A percentile compares a stretch with the other conserved stretches of the same genome.
Conservation (phyloP, 2,329 filamentous ascomycete genomes). For the Hymenoscyphus scutula region DNA sequence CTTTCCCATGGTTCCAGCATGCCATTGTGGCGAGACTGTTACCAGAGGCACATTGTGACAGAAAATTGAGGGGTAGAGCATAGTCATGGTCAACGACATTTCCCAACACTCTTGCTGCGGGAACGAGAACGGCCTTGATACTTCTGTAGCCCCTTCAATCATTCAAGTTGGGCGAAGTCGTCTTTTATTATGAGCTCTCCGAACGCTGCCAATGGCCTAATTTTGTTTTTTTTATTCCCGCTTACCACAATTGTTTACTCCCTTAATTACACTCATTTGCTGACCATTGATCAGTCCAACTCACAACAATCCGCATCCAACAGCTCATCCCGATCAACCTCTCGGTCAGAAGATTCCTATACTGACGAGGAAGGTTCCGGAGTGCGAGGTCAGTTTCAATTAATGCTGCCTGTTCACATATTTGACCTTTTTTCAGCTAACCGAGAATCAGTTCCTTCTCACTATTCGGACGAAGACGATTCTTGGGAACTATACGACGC, state of each 20-base stretch:
- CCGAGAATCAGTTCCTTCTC: constrained; percentile 25
- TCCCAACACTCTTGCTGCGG: not conserved
- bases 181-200: not conserved
- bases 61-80: not conserved
- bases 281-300: not conserved
- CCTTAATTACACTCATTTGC: not conserved
- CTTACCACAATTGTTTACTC: not conserved
- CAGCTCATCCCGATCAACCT: constrained; percentile 30
- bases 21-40: not conserved
- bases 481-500: constrained; percentile 40
- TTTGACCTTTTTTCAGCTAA: not conserved
- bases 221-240: not conserved
- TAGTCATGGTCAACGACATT: not conserved
- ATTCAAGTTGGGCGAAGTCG: not conserved
- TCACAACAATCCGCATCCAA: constrained; percentile 24
- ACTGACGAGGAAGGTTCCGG: constrained; percentile 35
- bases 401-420: not conserved
- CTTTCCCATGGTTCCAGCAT: not conserved
- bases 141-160: not conserved
- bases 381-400: constrained; percentile 26
- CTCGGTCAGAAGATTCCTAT: constrained; percentile 31
- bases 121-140: not conserved
- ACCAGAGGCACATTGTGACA: not conserved
- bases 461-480: constrained; percentile 20
- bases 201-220: not conserved